Base-by-base conservation (phyloP, 2,329 filamentous ascomycete species). In the Penicillium sp. region DNA sequence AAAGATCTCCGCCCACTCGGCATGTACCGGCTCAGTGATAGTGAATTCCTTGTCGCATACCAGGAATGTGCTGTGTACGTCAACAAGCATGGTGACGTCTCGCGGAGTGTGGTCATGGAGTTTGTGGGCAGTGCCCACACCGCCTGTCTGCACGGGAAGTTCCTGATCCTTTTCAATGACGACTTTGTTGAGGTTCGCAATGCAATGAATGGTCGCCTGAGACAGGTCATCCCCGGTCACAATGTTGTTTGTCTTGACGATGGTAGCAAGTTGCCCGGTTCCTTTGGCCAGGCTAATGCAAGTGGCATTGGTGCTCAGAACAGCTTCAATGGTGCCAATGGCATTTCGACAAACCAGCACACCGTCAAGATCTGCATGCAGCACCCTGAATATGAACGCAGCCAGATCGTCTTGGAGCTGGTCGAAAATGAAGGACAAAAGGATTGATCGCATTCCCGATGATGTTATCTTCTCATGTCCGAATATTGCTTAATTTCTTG, bases 101-200 rank as follows among this genome's bases (percentile, higher is more conserved):
- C 88, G 39, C 89, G 96, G 46, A 91, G 89, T 27, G 91, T 98
- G 57, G 93, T 98, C 69, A 96, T 99, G 92, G 92, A 98, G 72
- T 99, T 98, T 74, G 95, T 96, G n/a, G 95, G 95, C 64, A 93
- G 89, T 68, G 95, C 95, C 1, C 88, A 89, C 60, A 86, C 87
- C 13, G 93, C 93, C 2, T 95, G 92, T 60, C 88, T 98, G 78
- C 96, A 91, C 67, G 93, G 92, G 1, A 89, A 92, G 56, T 98
- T 96, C 73, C 84, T 99, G 4, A 81, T 99, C 8, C 85, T 99
- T 4, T 96, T 98, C 78, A 95, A 97, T 73, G 89, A 90, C 22
- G 93, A 98, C 74, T 99, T 98, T 66, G 91, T 99, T 48, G 95
- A 99, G 78, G 91, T 99, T 52, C 86, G 95, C 54, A 98, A 99